Evolutionary conservation across 2,329 filamentous ascomycete species (phyloP).

Genomic region (Alternaria viburni): DNA sequence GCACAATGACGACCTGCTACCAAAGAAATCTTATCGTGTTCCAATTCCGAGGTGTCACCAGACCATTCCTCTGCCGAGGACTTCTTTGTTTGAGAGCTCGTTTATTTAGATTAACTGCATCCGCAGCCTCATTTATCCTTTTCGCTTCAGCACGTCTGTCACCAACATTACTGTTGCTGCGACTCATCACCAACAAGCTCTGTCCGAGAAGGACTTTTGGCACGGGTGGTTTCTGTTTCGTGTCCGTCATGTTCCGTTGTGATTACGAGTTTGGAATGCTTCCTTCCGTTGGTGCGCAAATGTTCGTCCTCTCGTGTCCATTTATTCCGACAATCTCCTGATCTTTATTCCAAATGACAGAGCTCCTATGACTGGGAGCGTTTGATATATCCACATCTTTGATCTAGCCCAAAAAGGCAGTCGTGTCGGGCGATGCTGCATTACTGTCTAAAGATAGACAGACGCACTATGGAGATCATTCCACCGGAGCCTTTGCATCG

Average conservation of each 20-base stretch:
- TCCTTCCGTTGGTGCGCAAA: not conserved
- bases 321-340: not conserved
- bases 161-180: not conserved
- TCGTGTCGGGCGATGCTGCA: not conserved
- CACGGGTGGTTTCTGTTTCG: not conserved
- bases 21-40: not conserved
- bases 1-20: slow-evolving; percentile 1
- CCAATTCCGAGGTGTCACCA: slow-evolving; percentile 6
- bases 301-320: not conserved
- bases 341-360: not conserved
- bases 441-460: slow-evolving; percentile 5
- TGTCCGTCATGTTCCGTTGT: not conserved
- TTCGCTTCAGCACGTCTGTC: slow-evolving; percentile 12
- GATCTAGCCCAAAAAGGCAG: not conserved
- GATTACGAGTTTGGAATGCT: not conserved
- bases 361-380: not conserved
- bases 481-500: not conserved
- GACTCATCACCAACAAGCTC: not conserved
- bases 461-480: slow-evolving; percentile 17
- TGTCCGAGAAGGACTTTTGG: not conserved
- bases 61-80: slow-evolving; percentile 7
- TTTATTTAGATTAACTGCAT: slow-evolving; percentile 26
- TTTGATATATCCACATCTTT: not conserved
- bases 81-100: slow-evolving; percentile 3
- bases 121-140: slow-evolving; percentile 9